A percentile compares a stretch with the other conserved stretches of the same genome.
Conservation (phyloP, 148 eudicot genomes). For the Fallopia convolvulus region DNA sequence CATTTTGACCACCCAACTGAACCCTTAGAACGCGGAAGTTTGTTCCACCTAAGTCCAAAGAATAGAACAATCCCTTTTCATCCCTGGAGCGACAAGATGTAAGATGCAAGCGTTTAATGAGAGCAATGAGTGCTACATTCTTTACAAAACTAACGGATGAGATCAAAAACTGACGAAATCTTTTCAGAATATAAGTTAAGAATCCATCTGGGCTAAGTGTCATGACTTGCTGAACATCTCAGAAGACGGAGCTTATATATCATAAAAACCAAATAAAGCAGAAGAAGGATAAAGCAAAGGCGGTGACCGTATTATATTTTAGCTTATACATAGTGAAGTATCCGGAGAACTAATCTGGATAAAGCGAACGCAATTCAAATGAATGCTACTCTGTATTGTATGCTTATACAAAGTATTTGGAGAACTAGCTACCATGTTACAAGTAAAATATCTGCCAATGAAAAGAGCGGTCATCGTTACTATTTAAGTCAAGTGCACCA, state of each 20-base stretch:
- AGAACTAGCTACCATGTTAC: background rate
- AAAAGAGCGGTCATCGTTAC: background rate
- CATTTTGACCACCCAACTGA: slow-evolving; percentile 18
- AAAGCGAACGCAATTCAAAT: too few species aligned
- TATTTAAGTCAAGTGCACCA: too few species aligned
- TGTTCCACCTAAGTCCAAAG: slow-evolving; percentile 44
- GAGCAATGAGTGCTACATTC: background rate
- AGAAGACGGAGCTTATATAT: background rate
- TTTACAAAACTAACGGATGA: background rate
- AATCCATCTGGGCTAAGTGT: background rate
- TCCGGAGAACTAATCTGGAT: too few species aligned
- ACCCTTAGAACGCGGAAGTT: slow-evolving; percentile 37
- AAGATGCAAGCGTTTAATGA: background rate
- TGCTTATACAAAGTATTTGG: too few species aligned
- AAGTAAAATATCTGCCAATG: background rate
- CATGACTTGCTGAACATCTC: background rate
- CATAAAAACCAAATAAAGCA: too few species aligned
- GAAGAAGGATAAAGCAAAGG: background rate
- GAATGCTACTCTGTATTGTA: too few species aligned
- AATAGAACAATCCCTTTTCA: slow-evolving; percentile 35
- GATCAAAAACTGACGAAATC: background rate
- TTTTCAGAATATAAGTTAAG: background rate
- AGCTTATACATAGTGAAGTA: background rate
- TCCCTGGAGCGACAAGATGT: slow-evolving; percentile 18
- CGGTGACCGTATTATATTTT: background rate